Conservation (phyloP, 1,284 basidiomycete species). For the Cryptococcus wingfieldii region DNA sequence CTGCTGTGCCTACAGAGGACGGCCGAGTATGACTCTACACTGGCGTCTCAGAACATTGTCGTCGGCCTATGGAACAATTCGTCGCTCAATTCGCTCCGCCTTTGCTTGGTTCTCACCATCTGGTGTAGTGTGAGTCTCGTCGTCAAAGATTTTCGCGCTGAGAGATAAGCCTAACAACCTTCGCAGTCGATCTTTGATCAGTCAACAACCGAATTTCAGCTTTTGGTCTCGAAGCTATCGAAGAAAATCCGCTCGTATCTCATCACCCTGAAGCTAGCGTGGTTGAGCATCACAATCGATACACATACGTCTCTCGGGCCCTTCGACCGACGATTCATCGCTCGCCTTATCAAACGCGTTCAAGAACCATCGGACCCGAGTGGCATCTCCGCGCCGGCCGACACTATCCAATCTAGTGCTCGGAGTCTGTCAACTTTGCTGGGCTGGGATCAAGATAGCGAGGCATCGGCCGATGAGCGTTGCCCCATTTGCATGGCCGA, state of each 20-base stretch:
- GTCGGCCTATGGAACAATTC: slow-evolving; percentile 5
- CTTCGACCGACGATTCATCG: neutral
- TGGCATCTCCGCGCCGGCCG: neutral
- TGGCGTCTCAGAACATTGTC: neutral
- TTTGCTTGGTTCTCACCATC: slow-evolving; percentile 10
- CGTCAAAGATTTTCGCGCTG: neutral
- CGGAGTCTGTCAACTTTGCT: neutral
- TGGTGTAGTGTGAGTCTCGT: slow-evolving; percentile 16
- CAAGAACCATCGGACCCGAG: neutral
- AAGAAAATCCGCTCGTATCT: neutral
- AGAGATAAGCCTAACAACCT: neutral
- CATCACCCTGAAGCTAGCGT: neutral
- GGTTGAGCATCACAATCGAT: neutral
- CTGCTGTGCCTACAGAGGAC: neutral
- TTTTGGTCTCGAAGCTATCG: neutral
- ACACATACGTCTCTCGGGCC: neutral
- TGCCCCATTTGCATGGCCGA: slow-evolving; percentile 20
- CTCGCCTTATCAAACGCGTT: neutral
- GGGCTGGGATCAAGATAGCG: neutral
- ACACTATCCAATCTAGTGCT: neutral
- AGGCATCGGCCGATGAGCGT: slow-evolving; percentile 6
- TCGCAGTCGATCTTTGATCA: neutral
- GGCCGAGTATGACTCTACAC: neutral
- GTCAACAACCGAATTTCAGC: neutral
- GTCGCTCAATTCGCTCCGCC: slow-evolving; percentile 9